Conservation (phyloP, 2,329 filamentous ascomycete genomes). For the Aspergillus sp. region DNA sequence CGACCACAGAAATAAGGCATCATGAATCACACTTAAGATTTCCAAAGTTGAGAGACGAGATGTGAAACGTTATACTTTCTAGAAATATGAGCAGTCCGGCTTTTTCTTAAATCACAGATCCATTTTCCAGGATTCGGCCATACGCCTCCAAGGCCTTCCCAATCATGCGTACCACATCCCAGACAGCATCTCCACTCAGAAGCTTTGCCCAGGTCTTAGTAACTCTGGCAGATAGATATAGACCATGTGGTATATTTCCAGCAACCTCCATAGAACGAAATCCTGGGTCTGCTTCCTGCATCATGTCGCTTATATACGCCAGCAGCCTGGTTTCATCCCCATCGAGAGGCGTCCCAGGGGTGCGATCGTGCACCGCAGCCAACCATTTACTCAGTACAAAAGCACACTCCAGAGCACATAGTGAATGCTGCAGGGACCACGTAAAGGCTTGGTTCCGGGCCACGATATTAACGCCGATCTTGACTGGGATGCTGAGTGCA, state of each 20-base stretch:
- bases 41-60: too few relatives aligned
- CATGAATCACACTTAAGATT: too few relatives aligned
- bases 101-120: too few relatives aligned
- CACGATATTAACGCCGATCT: slow-evolving; percentile 18
- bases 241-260: too few relatives aligned
- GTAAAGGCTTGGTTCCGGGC: slow-evolving; percentile 16
- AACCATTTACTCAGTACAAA: slow-evolving; percentile 41
- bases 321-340: slow-evolving; percentile 3
- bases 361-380: background rate
- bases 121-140: background rate
- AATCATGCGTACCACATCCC: slow-evolving; percentile 16
- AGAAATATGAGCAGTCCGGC: too few relatives aligned
- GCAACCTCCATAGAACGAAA: too few relatives aligned
- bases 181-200: slow-evolving; percentile 46
- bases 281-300: slow-evolving; percentile 16
- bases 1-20: too few relatives aligned
- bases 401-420: slow-evolving; percentile 23
- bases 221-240: background rate
- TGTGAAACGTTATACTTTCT: too few relatives aligned
- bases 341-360: background rate
- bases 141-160: slow-evolving; percentile 9
- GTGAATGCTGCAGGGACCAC: slow-evolving; percentile 21
- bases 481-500: slow-evolving; percentile 13
- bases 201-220: slow-evolving; percentile 29
- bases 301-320: background rate